Evolutionary conservation across 257 asterid species (phyloP).

Genomic region (Plantago elongata): DNA sequence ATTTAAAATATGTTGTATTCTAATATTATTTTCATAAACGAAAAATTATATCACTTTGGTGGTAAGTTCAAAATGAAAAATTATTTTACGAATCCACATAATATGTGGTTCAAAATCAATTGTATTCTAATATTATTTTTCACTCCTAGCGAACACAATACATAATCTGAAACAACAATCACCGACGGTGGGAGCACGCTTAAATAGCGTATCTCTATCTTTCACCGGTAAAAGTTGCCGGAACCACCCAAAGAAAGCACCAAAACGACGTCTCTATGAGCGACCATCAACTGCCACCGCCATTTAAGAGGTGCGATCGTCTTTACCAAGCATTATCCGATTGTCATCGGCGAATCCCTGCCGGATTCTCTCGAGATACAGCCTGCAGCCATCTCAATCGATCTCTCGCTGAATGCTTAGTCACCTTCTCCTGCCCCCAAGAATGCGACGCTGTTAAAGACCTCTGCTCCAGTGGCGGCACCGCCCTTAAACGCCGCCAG

Average conservation of each 20-base stretch:
- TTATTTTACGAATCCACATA: too few relatives aligned
- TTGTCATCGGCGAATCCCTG: slow-evolving; percentile 71
- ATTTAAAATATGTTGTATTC: too few relatives aligned
- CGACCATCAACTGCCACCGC: slow-evolving; percentile 10
- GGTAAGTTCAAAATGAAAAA: too few relatives aligned
- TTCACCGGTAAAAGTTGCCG: background rate
- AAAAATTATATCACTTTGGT: too few relatives aligned
- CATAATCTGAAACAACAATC: too few relatives aligned
- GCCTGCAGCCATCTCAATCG: slow-evolving; percentile 86
- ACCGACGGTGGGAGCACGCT: too few relatives aligned
- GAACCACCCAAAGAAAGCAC: too few relatives aligned
- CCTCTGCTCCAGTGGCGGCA: slow-evolving; percentile 88
- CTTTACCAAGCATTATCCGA: slow-evolving; percentile 50
- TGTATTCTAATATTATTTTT: too few relatives aligned
- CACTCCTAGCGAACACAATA: too few relatives aligned
- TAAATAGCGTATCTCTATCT: too few relatives aligned
- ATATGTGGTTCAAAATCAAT: too few relatives aligned
- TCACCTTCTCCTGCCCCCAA: slow-evolving; percentile 58
- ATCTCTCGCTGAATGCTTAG: slow-evolving; percentile 69
- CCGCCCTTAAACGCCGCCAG: slow-evolving; percentile 82
- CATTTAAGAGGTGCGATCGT: slow-evolving; percentile 50
- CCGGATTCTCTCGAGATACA: slow-evolving; percentile 54
- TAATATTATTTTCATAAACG: too few relatives aligned
- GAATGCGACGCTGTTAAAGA: slow-evolving; percentile 69
- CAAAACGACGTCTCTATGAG: background rate